A percentile compares a stretch with the other conserved stretches of the same genome.
Conservation (phyloP, 1,284 basidiomycete genomes). For the Malassezia pachydermatis region DNA sequence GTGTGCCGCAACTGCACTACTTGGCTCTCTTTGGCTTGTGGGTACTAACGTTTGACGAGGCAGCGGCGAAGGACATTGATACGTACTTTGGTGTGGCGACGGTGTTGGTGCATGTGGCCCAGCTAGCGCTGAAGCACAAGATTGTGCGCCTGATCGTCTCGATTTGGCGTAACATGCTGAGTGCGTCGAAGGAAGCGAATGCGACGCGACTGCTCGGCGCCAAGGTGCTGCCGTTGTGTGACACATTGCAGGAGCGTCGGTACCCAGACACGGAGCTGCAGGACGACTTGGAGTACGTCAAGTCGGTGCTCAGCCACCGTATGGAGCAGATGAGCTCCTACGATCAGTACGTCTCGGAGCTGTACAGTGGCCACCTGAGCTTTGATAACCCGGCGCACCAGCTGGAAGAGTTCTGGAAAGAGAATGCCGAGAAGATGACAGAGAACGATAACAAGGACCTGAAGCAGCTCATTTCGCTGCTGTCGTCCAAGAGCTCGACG, state of each 20-base stretch:
- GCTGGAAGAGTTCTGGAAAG: conserved; percentile 93
- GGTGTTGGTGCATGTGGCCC: conserved; percentile 73
- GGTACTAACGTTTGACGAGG: conserved; percentile 80
- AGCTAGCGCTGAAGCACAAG: conserved; percentile 90
- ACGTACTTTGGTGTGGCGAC: conserved; percentile 83
- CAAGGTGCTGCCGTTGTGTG: conserved; percentile 71
- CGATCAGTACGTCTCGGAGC: conserved; percentile 87
- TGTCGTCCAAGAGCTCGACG: conserved; percentile 22
- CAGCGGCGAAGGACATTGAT: conserved; percentile 74
- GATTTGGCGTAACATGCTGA: conserved; percentile 72
- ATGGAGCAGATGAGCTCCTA: conserved; percentile 86
- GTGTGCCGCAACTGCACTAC: conserved; percentile 75
- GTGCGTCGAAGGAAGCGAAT: conserved; percentile 69
- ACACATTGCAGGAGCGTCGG: conserved; percentile 72
- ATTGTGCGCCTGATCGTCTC: conserved; percentile 89
- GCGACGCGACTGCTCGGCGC: conserved; percentile 84
- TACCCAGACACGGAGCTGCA: conserved; percentile 82
- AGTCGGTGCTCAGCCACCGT: conserved; percentile 66
- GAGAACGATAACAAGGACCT: conserved; percentile 87
- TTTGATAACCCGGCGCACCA: conserved; percentile 86
- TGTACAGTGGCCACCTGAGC: conserved; percentile 76
- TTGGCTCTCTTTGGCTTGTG: conserved; percentile 85
- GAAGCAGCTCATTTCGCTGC: conserved; percentile 68
- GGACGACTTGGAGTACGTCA: conserved; percentile 77
- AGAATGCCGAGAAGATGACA: conserved; percentile 72